A percentile compares a stretch with the other conserved stretches of the same genome.
Evolutionary conservation across 139 green algal species (phyloP).

Genomic region (Ettlia oleoabundans): DNA sequence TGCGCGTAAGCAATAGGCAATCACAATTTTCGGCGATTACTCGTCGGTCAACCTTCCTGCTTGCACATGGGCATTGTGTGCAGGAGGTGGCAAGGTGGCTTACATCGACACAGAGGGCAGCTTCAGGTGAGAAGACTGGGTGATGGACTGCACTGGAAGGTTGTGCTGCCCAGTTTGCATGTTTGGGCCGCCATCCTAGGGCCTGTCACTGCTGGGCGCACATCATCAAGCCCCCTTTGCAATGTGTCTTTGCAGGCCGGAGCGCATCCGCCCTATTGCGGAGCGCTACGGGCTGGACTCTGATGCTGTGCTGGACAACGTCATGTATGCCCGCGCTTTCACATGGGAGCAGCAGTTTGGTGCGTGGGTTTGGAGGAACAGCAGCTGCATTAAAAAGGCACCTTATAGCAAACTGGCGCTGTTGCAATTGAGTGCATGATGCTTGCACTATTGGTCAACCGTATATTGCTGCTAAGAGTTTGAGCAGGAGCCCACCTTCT

Average conservation of each 20-base stretch:
- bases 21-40: too few relatives aligned
- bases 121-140: constrained; percentile 57
- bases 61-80: neutral
- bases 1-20: too few relatives aligned
- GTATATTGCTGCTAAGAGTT: too few relatives aligned
- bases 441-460: too few relatives aligned
- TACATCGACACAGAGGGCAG: constrained; percentile 95
- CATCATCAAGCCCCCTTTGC: too few relatives aligned
- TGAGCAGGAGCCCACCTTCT: too few relatives aligned
- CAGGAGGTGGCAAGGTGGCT: constrained; percentile 60
- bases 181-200: too few relatives aligned
- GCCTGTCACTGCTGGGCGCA: too few relatives aligned
- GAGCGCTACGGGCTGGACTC: constrained; percentile 81
- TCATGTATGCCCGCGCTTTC: constrained; percentile 77
- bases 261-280: constrained; percentile 86
- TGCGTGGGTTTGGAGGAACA: neutral
- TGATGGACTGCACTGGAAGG: neutral
- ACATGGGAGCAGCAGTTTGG: constrained; percentile 86
- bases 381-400: neutral
- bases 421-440: too few relatives aligned
- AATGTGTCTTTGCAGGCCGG: constrained; percentile 52
- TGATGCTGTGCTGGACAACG: constrained; percentile 81
- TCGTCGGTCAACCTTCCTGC: too few relatives aligned
- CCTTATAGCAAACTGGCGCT: too few relatives aligned
- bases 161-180: too few relatives aligned